A percentile compares a stretch with the other conserved stretches of the same genome.
phyloP scores from a whole-genome alignment of 805 yeast species.

The Cyberlindnera japonica region DNA sequence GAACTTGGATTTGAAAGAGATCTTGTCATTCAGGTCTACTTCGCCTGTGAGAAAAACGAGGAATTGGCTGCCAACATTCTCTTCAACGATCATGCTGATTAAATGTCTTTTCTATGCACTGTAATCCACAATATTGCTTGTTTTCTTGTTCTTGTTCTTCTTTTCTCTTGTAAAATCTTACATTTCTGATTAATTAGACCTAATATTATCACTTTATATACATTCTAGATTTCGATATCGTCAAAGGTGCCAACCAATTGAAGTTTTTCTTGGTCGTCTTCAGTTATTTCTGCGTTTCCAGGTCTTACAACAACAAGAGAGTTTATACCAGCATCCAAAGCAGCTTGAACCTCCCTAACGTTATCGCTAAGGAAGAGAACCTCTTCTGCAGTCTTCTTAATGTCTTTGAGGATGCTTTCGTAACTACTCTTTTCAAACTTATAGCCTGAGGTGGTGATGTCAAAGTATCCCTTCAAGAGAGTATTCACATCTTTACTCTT shows the following conservation, averaged over 20 bases:
- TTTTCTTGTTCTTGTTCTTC: no score
- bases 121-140: neutral
- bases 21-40: conserved; percentile 85
- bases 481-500: conserved; percentile 48
- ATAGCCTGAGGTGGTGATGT: conserved; percentile 78
- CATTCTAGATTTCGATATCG: conserved; percentile 14
- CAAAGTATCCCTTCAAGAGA: conserved; percentile 66
- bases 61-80: conserved; percentile 93
- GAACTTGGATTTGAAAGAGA: conserved; percentile 91
- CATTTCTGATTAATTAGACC: no score
- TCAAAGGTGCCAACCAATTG: conserved; percentile 31
- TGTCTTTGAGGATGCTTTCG: conserved; percentile 43
- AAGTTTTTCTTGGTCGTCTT: conserved; percentile 30
- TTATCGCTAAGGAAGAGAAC: conserved; percentile 79
- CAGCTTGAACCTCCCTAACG: conserved; percentile 73
- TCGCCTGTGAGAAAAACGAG: conserved; percentile 98
- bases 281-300: conserved; percentile 59
- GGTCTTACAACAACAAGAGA: conserved; percentile 63
- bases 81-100: conserved; percentile 54
- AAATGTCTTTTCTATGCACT: no score
- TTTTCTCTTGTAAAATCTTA: no score
- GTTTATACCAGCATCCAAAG: conserved; percentile 57
- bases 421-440: conserved; percentile 62
- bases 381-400: conserved; percentile 31
- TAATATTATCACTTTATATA: no score